Conservation (phyloP, 495 filamentous ascomycete genomes). For the Tuber aestivum region DNA sequence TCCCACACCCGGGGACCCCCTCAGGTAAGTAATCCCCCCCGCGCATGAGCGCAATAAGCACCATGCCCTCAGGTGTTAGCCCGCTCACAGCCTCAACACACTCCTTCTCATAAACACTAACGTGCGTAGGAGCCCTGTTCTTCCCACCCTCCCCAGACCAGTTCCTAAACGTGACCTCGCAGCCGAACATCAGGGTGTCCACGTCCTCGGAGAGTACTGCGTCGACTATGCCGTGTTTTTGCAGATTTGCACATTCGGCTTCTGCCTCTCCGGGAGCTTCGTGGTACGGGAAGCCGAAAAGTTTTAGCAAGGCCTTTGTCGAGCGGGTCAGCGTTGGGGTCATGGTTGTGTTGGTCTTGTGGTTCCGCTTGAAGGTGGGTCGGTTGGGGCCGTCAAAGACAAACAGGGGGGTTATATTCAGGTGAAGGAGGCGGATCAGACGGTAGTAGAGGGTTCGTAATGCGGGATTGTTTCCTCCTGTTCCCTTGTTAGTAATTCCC, state of each 20-base stretch:
- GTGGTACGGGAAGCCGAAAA: conserved; percentile 80
- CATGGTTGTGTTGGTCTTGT: conserved; percentile 50
- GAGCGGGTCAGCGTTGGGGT: conserved; percentile 52
- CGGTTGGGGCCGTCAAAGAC: conserved; percentile 92
- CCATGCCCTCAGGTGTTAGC: conserved; percentile 81
- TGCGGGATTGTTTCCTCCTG: conserved; percentile 81
- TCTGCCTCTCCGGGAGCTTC: conserved; percentile 93
- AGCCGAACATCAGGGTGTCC: conserved; percentile 97
- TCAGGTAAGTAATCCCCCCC: conserved; percentile 92
- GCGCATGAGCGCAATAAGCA: conserved; percentile 89
- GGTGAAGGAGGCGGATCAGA: conserved; percentile 70
- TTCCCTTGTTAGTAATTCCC: conserved; percentile 10
- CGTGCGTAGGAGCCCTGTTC: conserved; percentile 71
- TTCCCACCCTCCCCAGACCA: conserved; percentile 69
- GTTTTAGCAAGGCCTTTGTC: conserved; percentile 70
- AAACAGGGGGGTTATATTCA: conserved; percentile 82
- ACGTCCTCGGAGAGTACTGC: conserved; percentile 96
- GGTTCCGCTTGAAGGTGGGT: conserved; percentile 83
- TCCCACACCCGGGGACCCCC: conserved; percentile 79
- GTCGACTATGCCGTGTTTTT: conserved; percentile 80
- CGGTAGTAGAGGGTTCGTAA: conserved; percentile 90
- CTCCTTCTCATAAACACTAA: conserved; percentile 65
- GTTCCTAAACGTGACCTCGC: conserved; percentile 66
- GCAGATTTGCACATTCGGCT: conserved; percentile 86
- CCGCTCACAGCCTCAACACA: conserved; percentile 52